Conservation (phyloP, 108 stramenopile species). For the Aurantiochytrium sp. region DNA sequence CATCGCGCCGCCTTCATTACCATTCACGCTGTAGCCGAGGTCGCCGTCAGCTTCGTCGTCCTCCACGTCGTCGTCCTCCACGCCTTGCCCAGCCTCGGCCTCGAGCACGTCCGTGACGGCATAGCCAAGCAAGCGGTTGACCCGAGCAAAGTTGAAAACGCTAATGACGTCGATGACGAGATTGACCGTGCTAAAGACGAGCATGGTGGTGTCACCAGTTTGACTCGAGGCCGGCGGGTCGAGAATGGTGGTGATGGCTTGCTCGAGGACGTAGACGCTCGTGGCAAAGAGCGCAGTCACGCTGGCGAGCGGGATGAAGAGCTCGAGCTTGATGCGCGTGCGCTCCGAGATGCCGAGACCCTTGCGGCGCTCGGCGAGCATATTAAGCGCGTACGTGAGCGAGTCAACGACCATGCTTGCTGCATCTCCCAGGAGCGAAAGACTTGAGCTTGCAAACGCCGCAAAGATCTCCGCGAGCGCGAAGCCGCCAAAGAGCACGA, state of each 20-base stretch:
- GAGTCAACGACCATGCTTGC: constrained; percentile 20
- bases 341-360: not conserved
- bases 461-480: constrained; percentile 3
- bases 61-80: not conserved
- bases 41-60: not conserved
- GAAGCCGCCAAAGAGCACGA: constrained; percentile 17
- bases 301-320: not conserved
- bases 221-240: not conserved
- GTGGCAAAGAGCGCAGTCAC: not conserved
- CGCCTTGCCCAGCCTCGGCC: not conserved
- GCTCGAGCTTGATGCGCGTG: constrained; percentile 11
- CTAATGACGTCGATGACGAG: not conserved
- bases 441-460: not conserved
- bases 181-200: not conserved
- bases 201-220: not conserved
- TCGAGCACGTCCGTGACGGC: not conserved
- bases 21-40: no score
- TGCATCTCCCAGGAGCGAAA: not conserved
- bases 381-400: not conserved
- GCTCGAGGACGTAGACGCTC: not conserved
- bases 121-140: constrained; percentile 11
- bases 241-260: not conserved
- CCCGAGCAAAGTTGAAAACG: constrained; percentile 4
- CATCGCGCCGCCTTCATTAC: no score
- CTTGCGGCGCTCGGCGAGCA: constrained; percentile 4